These are phyloP conservation scores for Trypanosomatidae sp. DNA, from an alignment of 208 protist genomes.

Conservation along the genomic window DNA sequence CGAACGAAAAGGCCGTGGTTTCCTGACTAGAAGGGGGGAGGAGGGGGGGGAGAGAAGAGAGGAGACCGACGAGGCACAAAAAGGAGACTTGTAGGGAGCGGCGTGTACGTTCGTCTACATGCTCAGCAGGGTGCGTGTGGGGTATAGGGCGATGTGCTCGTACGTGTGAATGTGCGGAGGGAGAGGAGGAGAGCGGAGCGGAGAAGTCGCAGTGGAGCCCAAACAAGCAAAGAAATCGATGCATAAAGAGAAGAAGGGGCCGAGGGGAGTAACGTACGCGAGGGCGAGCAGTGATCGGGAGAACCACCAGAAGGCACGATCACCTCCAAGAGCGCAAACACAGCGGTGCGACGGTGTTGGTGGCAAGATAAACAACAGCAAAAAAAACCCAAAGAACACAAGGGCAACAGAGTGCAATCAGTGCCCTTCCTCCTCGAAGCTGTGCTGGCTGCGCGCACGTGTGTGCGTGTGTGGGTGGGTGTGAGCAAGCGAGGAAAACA, in stretches of 20 bases:
- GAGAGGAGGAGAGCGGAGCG: not conserved
- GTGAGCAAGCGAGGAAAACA: not conserved
- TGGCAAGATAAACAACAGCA: not conserved
- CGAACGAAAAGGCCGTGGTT: not conserved
- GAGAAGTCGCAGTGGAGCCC: not conserved
- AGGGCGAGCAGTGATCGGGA: not conserved
- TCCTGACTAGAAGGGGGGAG: not conserved
- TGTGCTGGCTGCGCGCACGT: not conserved
- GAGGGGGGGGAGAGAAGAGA: not conserved
- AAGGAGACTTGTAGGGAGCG: not conserved
- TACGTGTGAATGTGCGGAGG: not conserved
- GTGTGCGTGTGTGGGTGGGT: not conserved
- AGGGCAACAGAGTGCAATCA: not conserved
- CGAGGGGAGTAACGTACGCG: not conserved
- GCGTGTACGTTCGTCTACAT: not conserved
- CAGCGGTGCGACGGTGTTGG: not conserved
- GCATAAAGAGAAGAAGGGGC: not conserved
- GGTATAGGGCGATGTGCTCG: not conserved
- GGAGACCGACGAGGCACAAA: too few relatives aligned
- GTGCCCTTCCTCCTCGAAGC: not conserved
- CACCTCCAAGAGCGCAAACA: not conserved
- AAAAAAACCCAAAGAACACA: not conserved
- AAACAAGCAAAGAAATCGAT: not conserved
- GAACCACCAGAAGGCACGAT: not conserved
- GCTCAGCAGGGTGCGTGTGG: not conserved